A percentile compares a stretch with the other conserved stretches of the same genome.
These are phyloP conservation scores for Pleurotus cornucopiae DNA, from an alignment of 768 basidiomycete species.

Conservation along the genomic window DNA sequence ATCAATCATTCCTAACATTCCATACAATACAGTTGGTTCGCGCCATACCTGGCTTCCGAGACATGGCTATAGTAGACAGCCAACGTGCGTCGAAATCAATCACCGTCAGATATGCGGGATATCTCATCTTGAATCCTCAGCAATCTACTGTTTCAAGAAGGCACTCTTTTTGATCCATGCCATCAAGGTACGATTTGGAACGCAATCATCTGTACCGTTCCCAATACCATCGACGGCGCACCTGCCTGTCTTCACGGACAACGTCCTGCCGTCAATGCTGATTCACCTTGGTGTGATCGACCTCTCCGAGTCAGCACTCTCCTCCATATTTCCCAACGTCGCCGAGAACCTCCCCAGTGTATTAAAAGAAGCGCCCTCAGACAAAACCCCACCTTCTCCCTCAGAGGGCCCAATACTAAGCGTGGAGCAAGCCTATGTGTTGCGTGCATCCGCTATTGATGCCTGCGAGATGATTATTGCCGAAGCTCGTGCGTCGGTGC, in stretches of 20 bases:
- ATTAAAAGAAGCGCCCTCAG: slow-evolving; percentile 26
- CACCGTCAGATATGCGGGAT: background rate
- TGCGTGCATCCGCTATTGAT: slow-evolving; percentile 78
- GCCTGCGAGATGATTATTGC: slow-evolving; percentile 70
- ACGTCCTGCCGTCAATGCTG: slow-evolving; percentile 80
- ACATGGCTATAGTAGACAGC: slow-evolving; percentile 65
- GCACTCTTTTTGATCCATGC: slow-evolving; percentile 79
- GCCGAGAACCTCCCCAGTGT: slow-evolving; percentile 34
- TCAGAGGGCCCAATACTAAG: slow-evolving; percentile 48
- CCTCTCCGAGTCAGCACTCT: slow-evolving; percentile 42
- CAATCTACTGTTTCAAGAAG: slow-evolving; percentile 89
- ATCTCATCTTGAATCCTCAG: slow-evolving; percentile 28
- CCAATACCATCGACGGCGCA: slow-evolving; percentile 56
- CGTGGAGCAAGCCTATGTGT: slow-evolving; percentile 57
- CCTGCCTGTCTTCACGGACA: slow-evolving; percentile 73
- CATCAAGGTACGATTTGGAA: slow-evolving; percentile 62
- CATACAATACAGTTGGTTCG: slow-evolving; percentile 53
- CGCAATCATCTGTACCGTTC: slow-evolving; percentile 47
- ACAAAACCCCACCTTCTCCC: slow-evolving; percentile 10
- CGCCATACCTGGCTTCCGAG: slow-evolving; percentile 78
- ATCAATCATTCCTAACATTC: background rate
- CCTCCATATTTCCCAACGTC: slow-evolving; percentile 45
- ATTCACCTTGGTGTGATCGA: slow-evolving; percentile 75
- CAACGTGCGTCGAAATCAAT: slow-evolving; percentile 43
- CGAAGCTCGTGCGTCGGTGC: slow-evolving; percentile 30